A percentile compares a stretch with the other conserved stretches of the same genome.
phyloP scores from a whole-genome alignment of 345 rosid genomes.

The Citrus reticulata region DNA sequence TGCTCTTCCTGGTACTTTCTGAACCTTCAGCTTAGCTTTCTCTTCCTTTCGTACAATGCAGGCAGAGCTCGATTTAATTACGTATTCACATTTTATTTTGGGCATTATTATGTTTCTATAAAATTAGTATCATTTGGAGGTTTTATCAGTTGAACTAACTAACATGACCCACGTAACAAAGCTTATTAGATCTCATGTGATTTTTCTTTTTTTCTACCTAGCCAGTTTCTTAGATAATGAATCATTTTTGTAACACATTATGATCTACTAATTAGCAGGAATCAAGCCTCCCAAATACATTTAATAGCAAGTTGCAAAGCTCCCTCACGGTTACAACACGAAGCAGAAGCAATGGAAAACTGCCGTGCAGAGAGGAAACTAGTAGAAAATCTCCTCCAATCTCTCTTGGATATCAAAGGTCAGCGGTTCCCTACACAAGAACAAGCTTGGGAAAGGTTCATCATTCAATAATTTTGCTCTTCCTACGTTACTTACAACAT shows the following conservation, averaged over 20 bases:
- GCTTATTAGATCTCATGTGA: not conserved
- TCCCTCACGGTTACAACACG: constrained; percentile 52
- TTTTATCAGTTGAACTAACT: not conserved
- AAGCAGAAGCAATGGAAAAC: constrained; percentile 54
- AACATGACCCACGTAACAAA: not conserved
- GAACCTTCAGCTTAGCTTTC: not conserved
- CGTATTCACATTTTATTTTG: no score
- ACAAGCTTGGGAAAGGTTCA: constrained; percentile 53
- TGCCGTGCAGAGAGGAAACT: constrained; percentile 22
- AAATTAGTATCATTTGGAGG: no score
- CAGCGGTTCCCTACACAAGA: constrained; percentile 57
- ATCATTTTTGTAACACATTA: not conserved
- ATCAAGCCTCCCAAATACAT: constrained; percentile 61
- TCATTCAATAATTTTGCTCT: not conserved
- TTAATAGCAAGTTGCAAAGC: constrained; percentile 49
- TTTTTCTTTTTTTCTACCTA: not conserved
- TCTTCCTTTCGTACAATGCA: no score
- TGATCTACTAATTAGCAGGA: constrained; percentile 33
- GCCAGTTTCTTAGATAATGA: not conserved
- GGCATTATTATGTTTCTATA: no score
- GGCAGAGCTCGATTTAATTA: no score
- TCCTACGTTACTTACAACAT: no score
- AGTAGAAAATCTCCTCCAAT: constrained; percentile 42
- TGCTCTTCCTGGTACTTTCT: constrained; percentile 64
- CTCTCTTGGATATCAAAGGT: constrained; percentile 36